These are phyloP conservation scores for Camelina laxa DNA, from an alignment of 345 rosid genomes.

Conservation along the genomic window DNA sequence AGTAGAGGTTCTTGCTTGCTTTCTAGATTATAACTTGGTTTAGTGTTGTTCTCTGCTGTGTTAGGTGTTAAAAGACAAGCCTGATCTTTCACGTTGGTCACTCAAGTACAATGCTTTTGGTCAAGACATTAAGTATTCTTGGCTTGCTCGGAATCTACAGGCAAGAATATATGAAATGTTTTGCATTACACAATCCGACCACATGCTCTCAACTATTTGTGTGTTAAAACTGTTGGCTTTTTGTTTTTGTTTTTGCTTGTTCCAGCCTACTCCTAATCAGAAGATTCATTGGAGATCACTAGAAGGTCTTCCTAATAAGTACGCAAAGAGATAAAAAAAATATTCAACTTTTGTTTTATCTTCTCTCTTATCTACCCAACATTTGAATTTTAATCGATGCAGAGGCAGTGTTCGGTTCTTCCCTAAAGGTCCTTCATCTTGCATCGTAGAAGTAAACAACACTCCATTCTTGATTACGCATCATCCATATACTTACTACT, in stretches of 20 bases:
- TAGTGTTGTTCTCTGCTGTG: background rate
- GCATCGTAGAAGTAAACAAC: constrained; percentile 71
- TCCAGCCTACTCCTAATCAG: constrained; percentile 87
- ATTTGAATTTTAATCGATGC: constrained; percentile 37
- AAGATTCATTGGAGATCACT: constrained; percentile 95
- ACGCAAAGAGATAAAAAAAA: constrained; percentile 1
- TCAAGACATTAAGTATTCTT: constrained; percentile 75
- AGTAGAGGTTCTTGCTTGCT: background rate
- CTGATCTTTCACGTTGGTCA: constrained; percentile 86
- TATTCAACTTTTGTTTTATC: background rate
- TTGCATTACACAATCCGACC: background rate
- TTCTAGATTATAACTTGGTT: background rate
- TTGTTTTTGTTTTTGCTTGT: background rate
- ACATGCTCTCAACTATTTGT: background rate
- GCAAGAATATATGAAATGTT: constrained; percentile 37
- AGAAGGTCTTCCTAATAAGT: constrained; percentile 94
- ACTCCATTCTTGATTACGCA: constrained; percentile 11
- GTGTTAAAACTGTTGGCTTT: background rate
- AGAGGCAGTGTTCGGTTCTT: constrained; percentile 89
- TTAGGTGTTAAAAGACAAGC: constrained; percentile 80
- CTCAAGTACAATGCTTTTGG: constrained; percentile 87
- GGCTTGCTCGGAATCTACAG: constrained; percentile 98
- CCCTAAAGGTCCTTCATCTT: constrained; percentile 78
- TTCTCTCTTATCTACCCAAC: background rate
- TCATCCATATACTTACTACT: background rate